Evolutionary conservation across 2,329 filamentous ascomycete genomes (phyloP), one percentile per base, ranked within the genome.

Genomic region (Tetracladium maxilliforme): DNA sequence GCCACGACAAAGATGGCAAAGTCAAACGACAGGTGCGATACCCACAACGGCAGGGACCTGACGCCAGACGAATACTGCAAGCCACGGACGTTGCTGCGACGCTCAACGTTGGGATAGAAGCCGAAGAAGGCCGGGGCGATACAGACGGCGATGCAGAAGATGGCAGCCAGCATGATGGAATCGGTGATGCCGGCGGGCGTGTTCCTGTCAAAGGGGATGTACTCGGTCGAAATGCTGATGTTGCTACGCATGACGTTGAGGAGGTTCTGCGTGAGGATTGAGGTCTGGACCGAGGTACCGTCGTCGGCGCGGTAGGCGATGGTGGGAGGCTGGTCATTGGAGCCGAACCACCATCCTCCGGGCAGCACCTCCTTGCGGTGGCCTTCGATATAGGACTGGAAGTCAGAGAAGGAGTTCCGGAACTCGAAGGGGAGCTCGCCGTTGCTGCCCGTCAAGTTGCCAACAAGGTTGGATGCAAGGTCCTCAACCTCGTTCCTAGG

Each of bases 11-110:
- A 73, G 28, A 92, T 72, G 21, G 67, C 44, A 34, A 86, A 83
- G 51, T 94, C 86, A 41, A 93, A 92, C 1, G 60, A 42, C 2
- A 78, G 59, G 42, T 94, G 92, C 2, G 86, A 81, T 5, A 81
- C 50, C 86, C 87, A 94, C 3, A 94, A 57, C 1, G 84, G 82
- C 7, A 80, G 57, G 1, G 80, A 75, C 9, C 80, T 64, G 15
- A 93, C 83, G 23, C 86, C 86, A 42, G 93, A 94, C 27, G 81
- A 92, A 50, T 92, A 94, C 47, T 94, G 77, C 16, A 94, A 57
- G 10, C 79, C 78, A 25, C 86, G 70, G 14, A 94, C 81, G 34
- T 83, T 78, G 24, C 72, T 60, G 8, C 83, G 57, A 14, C 83
- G 66, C 48, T 94, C 86, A 15, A 79, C 58, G n/a, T 82, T 92